These are phyloP conservation scores for Podospora pseudopauciseta DNA, from an alignment of 495 filamentous ascomycete genomes.

Conservation along the genomic window DNA sequence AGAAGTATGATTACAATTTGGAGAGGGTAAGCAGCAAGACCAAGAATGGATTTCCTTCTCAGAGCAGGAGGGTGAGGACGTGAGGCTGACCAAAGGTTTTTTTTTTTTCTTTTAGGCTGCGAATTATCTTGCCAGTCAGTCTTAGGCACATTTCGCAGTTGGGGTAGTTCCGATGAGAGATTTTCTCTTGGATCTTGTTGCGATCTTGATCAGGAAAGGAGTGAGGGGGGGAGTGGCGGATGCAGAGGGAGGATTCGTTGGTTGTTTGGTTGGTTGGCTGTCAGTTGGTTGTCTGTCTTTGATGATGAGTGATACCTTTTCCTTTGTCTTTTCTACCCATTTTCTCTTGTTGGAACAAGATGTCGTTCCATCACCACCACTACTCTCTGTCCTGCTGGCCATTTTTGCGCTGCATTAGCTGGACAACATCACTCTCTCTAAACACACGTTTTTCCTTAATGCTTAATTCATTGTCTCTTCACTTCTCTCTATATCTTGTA, in stretches of 20 bases:
- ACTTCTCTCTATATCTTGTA: neutral
- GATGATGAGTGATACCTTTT: slow-evolving; percentile 23
- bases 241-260: neutral
- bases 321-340: slow-evolving; percentile 4
- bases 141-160: slow-evolving; percentile 22
- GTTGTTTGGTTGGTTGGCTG: neutral
- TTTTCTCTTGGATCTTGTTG: slow-evolving; percentile 1
- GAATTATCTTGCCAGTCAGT: slow-evolving; percentile 47
- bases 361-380: neutral
- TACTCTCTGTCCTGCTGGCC: neutral
- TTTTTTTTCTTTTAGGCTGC: slow-evolving; percentile 37
- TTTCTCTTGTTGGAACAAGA: neutral
- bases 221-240: neutral
- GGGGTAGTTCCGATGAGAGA: neutral
- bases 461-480: neutral
- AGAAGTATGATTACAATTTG: slow-evolving; percentile 93
- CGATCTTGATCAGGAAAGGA: slow-evolving; percentile 9
- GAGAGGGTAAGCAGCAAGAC: slow-evolving; percentile 66
- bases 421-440: neutral
- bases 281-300: slow-evolving; percentile 1
- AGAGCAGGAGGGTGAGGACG: slow-evolving; percentile 5
- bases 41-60: slow-evolving; percentile 11
- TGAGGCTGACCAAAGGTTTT: slow-evolving; percentile 29
- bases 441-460: slow-evolving; percentile 1
- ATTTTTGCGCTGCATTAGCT: neutral